These are phyloP conservation scores for Pachysandra terminalis DNA, from an alignment of 164 flowering plant genomes.

Conservation along the genomic window DNA sequence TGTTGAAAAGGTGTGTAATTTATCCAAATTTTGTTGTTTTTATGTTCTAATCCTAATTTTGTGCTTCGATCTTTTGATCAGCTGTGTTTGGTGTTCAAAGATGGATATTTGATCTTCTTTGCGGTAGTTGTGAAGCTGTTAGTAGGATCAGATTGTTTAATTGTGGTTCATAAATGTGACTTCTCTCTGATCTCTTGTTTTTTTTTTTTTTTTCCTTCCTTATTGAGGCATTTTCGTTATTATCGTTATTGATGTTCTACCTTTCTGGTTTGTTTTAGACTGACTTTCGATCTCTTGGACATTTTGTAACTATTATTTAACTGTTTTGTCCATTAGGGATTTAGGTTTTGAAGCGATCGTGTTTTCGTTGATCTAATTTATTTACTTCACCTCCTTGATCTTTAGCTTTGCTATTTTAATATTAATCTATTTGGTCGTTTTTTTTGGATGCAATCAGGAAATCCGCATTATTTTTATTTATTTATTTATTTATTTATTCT, in stretches of 20 bases:
- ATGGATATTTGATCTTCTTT: not conserved
- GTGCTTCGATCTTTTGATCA: conserved; percentile 16
- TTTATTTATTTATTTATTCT: no score
- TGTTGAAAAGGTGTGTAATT: conserved; percentile 6
- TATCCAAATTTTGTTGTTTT: conserved; percentile 6
- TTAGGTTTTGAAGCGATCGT: not conserved
- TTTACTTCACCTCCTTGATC: not conserved
- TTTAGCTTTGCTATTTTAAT: not conserved
- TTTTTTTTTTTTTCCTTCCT: not conserved
- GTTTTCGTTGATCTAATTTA: not conserved
- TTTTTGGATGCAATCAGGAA: no score
- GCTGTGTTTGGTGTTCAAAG: conserved; percentile 3
- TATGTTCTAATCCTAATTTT: not conserved
- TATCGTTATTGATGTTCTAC: not conserved
- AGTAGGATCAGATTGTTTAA: conserved; percentile 1
- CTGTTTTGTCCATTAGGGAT: not conserved
- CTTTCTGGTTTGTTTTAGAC: not conserved
- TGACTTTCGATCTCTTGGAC: no score
- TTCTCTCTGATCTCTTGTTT: not conserved
- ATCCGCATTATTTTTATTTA: no score
- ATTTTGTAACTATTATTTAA: not conserved
- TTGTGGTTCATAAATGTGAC: not conserved
- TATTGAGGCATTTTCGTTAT: no score
- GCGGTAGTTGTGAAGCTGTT: not conserved
- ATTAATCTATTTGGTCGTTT: no score